Evolutionary conservation across 2,329 filamentous ascomycete species (phyloP).

Genomic region (Botrytis sinoallii): DNA sequence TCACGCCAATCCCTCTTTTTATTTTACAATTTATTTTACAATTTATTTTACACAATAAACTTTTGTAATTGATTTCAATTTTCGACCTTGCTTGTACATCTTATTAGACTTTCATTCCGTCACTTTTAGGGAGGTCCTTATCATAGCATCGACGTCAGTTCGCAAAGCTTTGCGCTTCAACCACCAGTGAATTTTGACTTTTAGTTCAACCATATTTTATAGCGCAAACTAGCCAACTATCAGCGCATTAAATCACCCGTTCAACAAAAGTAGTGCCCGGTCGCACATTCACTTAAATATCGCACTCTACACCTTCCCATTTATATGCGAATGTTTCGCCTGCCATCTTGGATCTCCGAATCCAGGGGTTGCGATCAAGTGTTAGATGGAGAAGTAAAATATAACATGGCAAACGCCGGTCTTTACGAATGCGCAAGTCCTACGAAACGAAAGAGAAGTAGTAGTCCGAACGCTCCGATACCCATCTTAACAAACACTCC

Average conservation of each 20-base stretch:
- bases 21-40: not conserved
- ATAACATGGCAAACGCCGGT: conserved; percentile 39
- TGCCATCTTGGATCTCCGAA: conserved; percentile 53
- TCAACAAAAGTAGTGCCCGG: conserved; percentile 8
- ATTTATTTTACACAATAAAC: conserved; percentile 7
- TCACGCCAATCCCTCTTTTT: not conserved
- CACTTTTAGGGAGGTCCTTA: conserved; percentile 14
- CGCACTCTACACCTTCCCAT: not conserved
- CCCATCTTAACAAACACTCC: conserved; percentile 15
- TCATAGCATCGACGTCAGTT: conserved; percentile 15
- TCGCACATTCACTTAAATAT: conserved; percentile 7
- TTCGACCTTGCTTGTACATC: conserved; percentile 12
- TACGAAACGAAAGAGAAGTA: conserved; percentile 34
- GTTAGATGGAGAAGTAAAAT: conserved; percentile 43
- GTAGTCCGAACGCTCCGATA: conserved; percentile 21
- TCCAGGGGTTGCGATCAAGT: conserved; percentile 55
- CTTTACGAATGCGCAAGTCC: conserved; percentile 26
- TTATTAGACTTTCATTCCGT: not conserved
- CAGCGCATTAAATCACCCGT: not conserved
- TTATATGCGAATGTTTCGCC: conserved; percentile 58
- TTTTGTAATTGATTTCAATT: conserved; percentile 13
- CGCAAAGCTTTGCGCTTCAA: conserved; percentile 12
- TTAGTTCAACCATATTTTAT: not conserved
- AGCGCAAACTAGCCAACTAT: not conserved
- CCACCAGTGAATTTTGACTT: conserved; percentile 13